Evolutionary conservation across 805 yeast genomes (phyloP).

Genomic region (Myxozyma vanderwaltii): DNA sequence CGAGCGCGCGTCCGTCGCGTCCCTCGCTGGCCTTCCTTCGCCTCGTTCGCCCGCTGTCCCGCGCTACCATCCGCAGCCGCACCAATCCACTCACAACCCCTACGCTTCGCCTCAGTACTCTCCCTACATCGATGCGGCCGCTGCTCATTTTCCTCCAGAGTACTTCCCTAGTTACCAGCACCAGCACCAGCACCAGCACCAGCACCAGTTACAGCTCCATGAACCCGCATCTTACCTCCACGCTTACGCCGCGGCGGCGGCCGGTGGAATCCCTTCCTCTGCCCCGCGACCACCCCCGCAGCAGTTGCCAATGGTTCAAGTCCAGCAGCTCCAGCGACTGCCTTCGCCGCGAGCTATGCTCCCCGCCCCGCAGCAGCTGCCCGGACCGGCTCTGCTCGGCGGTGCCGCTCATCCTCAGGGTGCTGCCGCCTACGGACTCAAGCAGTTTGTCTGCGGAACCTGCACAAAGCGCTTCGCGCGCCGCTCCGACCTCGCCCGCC

Average conservation of each 20-base stretch:
- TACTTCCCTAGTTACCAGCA: constrained; percentile 9
- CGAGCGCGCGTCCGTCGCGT: constrained; percentile 33
- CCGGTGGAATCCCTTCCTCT: constrained; percentile 20
- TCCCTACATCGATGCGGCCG: constrained; percentile 11
- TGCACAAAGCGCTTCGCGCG: constrained; percentile 75
- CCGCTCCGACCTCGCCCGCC: constrained; percentile 79
- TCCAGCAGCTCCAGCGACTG: not conserved
- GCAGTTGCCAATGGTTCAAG: constrained; percentile 13
- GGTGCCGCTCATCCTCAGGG: not conserved
- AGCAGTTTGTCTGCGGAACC: constrained; percentile 41
- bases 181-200: too few species aligned
- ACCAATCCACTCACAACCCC: constrained; percentile 3
- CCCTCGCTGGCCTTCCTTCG: constrained; percentile 34
- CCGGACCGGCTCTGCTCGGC: constrained; percentile 7
- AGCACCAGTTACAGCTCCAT: too few species aligned
- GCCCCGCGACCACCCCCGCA: constrained; percentile 5
- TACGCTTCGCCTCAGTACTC: constrained; percentile 23
- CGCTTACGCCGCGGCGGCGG: constrained; percentile 27
- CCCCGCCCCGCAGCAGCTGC: constrained; percentile 5
- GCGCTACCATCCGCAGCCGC: constrained; percentile 15
- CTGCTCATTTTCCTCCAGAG: constrained; percentile 4
- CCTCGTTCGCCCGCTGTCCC: constrained; percentile 29
- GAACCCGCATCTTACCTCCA: constrained; percentile 6
- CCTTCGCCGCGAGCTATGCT: constrained; percentile 8
- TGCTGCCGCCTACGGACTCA: constrained; percentile 29